Conservation (phyloP, 768 basidiomycete genomes). For the Leucocoprinus leucothites region DNA sequence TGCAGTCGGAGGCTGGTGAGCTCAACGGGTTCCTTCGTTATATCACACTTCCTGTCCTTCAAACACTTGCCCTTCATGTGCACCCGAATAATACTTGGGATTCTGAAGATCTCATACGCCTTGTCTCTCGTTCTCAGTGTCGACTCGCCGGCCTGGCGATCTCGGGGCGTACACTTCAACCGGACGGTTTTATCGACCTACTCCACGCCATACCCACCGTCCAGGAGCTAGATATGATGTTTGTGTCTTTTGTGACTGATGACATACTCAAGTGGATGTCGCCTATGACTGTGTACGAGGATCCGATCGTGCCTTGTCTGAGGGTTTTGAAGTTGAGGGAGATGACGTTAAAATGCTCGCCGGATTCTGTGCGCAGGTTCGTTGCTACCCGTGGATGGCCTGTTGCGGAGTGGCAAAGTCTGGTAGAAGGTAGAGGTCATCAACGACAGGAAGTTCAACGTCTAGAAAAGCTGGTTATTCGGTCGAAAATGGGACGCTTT, state of each 20-base stretch:
- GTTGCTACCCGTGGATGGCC: background rate
- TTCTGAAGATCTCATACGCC: background rate
- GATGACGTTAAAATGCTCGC: background rate
- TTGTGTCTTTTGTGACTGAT: background rate
- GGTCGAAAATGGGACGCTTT: background rate
- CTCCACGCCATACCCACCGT: background rate
- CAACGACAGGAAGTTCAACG: background rate
- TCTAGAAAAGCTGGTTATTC: background rate
- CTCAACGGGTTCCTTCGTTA: background rate
- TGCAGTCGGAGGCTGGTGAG: background rate
- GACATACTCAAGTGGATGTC: background rate
- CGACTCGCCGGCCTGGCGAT: background rate
- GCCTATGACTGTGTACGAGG: background rate
- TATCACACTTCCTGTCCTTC: background rate
- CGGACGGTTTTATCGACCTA: background rate
- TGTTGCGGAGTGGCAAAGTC: background rate
- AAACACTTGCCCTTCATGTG: background rate
- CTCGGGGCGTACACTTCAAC: background rate
- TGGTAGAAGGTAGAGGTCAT: background rate
- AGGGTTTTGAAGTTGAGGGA: background rate
- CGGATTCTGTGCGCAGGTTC: background rate
- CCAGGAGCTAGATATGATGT: background rate
- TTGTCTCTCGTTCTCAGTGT: conserved; percentile 1
- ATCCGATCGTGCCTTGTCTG: background rate
- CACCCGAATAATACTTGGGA: background rate